These are phyloP conservation scores for Pleurotus platypus DNA, from an alignment of 768 basidiomycete genomes.

Conservation along the genomic window DNA sequence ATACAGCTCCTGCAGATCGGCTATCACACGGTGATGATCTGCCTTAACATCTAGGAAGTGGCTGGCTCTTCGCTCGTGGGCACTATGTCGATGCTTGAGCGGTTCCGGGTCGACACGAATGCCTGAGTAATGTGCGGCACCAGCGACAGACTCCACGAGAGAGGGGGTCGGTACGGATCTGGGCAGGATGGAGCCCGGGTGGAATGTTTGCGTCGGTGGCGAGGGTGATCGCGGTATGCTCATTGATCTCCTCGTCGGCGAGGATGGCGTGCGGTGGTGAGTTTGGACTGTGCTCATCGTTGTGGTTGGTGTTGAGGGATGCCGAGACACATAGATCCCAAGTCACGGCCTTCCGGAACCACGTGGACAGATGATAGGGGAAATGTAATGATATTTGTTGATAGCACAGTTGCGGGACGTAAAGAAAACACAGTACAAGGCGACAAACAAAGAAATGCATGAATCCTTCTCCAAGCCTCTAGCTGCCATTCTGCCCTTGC, in stretches of 20 bases:
- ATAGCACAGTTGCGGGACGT: too few species aligned
- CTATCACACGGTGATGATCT: constrained; percentile 45
- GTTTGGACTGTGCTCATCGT: constrained; percentile 1
- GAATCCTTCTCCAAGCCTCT: constrained; percentile 18
- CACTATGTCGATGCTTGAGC: constrained; percentile 34
- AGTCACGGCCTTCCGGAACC: background rate
- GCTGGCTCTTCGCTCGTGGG: constrained; percentile 25
- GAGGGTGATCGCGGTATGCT: constrained; percentile 26
- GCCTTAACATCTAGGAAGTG: constrained; percentile 33
- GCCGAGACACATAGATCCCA: background rate
- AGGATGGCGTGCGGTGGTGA: constrained; percentile 17
- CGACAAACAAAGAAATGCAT: background rate
- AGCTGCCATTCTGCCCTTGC: constrained; percentile 60
- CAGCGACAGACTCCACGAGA: constrained; percentile 54
- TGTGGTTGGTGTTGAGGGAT: background rate
- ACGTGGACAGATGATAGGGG: background rate
- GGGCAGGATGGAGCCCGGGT: constrained; percentile 35
- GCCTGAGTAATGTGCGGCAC: constrained; percentile 63
- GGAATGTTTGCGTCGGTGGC: constrained; percentile 43
- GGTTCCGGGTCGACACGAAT: constrained; percentile 34
- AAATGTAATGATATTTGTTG: too few species aligned
- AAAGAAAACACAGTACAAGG: background rate
- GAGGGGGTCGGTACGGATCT: constrained; percentile 44
- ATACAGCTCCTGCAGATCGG: constrained; percentile 58
- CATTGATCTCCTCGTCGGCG: constrained; percentile 14